Evolutionary conservation across 176 grass and related monocot species (phyloP).

Genomic region (Raddia guianensis): DNA sequence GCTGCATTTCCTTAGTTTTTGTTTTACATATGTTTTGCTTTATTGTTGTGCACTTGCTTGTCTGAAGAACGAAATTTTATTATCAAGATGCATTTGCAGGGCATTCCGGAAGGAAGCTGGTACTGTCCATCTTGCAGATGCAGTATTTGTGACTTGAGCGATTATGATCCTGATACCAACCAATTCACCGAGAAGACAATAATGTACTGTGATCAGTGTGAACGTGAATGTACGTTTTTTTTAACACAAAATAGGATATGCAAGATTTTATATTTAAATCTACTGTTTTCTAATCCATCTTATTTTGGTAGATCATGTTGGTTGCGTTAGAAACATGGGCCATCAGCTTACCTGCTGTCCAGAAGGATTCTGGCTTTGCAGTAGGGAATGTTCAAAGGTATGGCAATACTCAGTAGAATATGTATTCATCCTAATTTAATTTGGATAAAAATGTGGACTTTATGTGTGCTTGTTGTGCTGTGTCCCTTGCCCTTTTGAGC

Average conservation of each 20-base stretch:
- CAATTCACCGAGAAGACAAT: conserved; percentile 58
- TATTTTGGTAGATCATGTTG: conserved; percentile 71
- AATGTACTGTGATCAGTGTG: conserved; percentile 76
- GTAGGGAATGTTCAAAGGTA: conserved; percentile 69
- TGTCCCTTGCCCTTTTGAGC: background rate
- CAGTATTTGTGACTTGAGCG: conserved; percentile 58
- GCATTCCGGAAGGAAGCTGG: conserved; percentile 64
- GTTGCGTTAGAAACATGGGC: conserved; percentile 55
- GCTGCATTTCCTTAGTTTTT: conserved; percentile 25
- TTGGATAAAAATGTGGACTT: conserved; percentile 16
- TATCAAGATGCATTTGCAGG: conserved; percentile 47
- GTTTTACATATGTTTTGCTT: conserved; percentile 18
- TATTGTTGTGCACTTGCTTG: conserved; percentile 40
- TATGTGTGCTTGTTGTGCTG: conserved; percentile 21
- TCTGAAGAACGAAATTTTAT: conserved; percentile 26
- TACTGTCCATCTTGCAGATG: conserved; percentile 77
- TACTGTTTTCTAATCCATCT: conserved; percentile 38
- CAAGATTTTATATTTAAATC: conserved; percentile 28
- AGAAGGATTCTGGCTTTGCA: conserved; percentile 74
- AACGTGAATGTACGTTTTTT: conserved; percentile 75
- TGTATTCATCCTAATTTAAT: conserved; percentile 27
- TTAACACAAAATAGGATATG: background rate
- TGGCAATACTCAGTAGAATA: background rate
- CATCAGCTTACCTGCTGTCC: conserved; percentile 42
- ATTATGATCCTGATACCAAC: conserved; percentile 55